A percentile compares a stretch with the other conserved stretches of the same genome.
Evolutionary conservation across 2,329 filamentous ascomycete genomes (phyloP).

Genomic region (Sclerotinia trifoliorum): DNA sequence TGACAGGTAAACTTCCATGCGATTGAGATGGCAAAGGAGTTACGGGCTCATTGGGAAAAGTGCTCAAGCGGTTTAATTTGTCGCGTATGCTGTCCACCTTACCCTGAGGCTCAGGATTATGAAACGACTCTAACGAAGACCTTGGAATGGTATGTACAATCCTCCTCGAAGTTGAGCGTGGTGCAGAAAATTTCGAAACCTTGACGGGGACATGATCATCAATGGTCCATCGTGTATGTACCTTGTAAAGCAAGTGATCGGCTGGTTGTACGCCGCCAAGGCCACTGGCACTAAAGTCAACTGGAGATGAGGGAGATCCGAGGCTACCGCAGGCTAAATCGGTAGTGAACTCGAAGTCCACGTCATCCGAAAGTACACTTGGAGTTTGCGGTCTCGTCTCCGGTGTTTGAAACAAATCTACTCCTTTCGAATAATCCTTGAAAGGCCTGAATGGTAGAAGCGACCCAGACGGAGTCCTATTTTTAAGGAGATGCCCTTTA

Average conservation of each 20-base stretch:
- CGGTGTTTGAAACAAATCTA: slow-evolving; percentile 27
- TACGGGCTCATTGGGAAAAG: background rate
- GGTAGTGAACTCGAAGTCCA: slow-evolving; percentile 40
- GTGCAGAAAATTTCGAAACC: slow-evolving; percentile 27
- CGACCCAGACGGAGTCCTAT: slow-evolving; percentile 29
- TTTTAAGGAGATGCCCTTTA: background rate
- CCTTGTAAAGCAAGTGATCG: slow-evolving; percentile 61
- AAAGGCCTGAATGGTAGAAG: slow-evolving; percentile 47
- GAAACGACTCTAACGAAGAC: slow-evolving; percentile 28
- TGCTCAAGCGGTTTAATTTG: slow-evolving; percentile 19
- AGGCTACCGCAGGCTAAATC: background rate
- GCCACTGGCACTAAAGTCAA: slow-evolving; percentile 55
- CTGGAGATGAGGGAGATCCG: slow-evolving; percentile 21
- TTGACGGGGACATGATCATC: slow-evolving; percentile 5
- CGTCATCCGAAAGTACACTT: slow-evolving; percentile 29
- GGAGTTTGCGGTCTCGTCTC: slow-evolving; percentile 31
- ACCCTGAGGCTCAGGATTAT: background rate
- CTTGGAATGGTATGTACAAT: slow-evolving; percentile 29
- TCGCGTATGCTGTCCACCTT: slow-evolving; percentile 19
- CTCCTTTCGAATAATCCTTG: slow-evolving; percentile 43
- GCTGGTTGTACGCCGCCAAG: slow-evolving; percentile 59
- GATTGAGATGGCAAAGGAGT: background rate
- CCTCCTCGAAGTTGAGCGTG: slow-evolving; percentile 21
- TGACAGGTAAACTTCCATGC: background rate
- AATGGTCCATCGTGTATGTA: slow-evolving; percentile 41